Evolutionary conservation across 306 rosid species (phyloP).

Genomic region (Abrus pulchellus): DNA sequence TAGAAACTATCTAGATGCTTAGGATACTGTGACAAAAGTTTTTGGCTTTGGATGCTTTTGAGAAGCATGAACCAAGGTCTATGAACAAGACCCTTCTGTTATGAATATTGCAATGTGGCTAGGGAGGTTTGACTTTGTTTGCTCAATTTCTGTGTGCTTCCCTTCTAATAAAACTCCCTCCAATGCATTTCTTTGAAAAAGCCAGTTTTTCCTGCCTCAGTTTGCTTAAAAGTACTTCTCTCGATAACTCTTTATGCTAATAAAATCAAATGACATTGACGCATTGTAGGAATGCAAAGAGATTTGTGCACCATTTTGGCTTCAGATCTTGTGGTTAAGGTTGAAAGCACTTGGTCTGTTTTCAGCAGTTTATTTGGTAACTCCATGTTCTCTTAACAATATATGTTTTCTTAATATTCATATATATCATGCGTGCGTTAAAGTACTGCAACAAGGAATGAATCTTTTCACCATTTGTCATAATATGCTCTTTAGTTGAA

Average conservation of each 20-base stretch:
- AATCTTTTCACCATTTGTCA: not conserved
- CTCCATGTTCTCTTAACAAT: not conserved
- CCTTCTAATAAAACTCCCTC: slow-evolving; percentile 37
- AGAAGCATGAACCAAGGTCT: slow-evolving; percentile 37
- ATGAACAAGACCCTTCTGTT: slow-evolving; percentile 35
- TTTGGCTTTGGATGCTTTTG: slow-evolving; percentile 41
- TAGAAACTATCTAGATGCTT: slow-evolving; percentile 47
- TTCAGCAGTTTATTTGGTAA: not conserved
- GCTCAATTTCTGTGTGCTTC: slow-evolving; percentile 20
- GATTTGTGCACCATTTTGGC: slow-evolving; percentile 28
- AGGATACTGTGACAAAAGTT: slow-evolving; percentile 10
- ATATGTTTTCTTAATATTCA: not conserved
- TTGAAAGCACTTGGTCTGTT: not conserved
- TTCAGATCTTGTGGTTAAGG: not conserved
- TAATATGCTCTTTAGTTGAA: not conserved
- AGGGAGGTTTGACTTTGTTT: slow-evolving; percentile 38
- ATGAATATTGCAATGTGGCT: slow-evolving; percentile 37
- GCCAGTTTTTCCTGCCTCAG: not conserved
- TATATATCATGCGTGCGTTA: not conserved
- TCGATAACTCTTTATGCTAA: not conserved
- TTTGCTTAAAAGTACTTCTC: not conserved
- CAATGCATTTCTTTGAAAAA: slow-evolving; percentile 10
- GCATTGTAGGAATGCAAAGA: not conserved
- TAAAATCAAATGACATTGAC: not conserved
- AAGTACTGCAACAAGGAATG: not conserved